Percentiles rank a stretch among this genome's conserved stretches.
These are phyloP conservation scores for Pyricularia sp. DNA, from an alignment of 2,329 filamentous ascomycete species.

Conservation along the genomic window DNA sequence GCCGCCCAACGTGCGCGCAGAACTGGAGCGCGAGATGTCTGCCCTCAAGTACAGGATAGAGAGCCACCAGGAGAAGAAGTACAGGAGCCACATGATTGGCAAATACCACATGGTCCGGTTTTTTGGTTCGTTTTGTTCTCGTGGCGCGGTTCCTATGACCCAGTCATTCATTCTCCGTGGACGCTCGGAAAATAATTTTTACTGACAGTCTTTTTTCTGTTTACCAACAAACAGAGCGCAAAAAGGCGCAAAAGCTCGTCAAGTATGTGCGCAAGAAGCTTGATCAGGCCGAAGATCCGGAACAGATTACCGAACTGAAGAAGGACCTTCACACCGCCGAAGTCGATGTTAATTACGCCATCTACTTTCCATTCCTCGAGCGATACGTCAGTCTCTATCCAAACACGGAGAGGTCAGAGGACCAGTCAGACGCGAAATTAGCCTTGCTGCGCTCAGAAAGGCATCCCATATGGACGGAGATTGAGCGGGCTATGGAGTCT, in stretches of 20 bases:
- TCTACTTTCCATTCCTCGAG: conserved; percentile 58
- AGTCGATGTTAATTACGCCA: conserved; percentile 63
- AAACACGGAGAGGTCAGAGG: conserved; percentile 15
- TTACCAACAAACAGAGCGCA: conserved; percentile 38
- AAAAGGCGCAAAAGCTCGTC: conserved; percentile 55
- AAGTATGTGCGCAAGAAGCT: conserved; percentile 52
- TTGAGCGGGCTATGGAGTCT: conserved; percentile 51
- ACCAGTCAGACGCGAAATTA: conserved; percentile 25
- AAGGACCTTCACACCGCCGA: conserved; percentile 52
- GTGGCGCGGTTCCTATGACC: neutral
- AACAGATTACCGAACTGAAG: conserved; percentile 38
- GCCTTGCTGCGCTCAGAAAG: conserved; percentile 31
- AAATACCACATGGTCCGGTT: conserved; percentile 78
- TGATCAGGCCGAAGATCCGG: conserved; percentile 32
- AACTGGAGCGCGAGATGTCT: conserved; percentile 59
- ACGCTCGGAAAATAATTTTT: neutral
- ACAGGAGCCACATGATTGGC: conserved; percentile 55
- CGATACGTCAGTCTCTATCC: conserved; percentile 55
- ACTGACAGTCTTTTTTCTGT: neutral
- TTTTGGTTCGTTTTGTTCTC: conserved; percentile 45
- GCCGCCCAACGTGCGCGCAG: conserved; percentile 52
- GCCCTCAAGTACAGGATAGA: conserved; percentile 52
- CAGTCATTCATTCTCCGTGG: no score
- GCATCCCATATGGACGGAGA: conserved; percentile 51
- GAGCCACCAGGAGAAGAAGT: conserved; percentile 45